These are phyloP conservation scores for Litchi chinensis DNA, from an alignment of 345 rosid genomes.

Conservation along the genomic window DNA sequence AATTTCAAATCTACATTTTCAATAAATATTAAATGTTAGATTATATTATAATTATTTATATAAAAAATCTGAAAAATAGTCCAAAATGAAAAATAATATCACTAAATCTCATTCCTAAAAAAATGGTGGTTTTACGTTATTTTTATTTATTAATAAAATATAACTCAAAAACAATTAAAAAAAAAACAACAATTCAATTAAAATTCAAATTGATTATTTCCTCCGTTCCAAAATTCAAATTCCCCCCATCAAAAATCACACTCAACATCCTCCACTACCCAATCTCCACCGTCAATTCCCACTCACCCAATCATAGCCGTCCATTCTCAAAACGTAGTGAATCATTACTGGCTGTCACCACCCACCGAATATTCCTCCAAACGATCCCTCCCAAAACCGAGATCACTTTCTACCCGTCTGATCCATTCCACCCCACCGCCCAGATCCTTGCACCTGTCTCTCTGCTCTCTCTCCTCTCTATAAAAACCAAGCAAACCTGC, in stretches of 20 bases:
- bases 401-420: background rate
- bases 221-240: background rate
- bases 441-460: background rate
- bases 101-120: too few relatives aligned
- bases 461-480: background rate
- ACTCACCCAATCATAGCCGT: background rate
- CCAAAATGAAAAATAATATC: too few relatives aligned
- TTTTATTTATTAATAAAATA: background rate
- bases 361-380: conserved; percentile 30
- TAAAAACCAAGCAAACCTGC: background rate
- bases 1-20: too few relatives aligned
- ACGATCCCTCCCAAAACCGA: background rate
- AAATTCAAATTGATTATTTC: background rate
- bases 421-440: background rate
- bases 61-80: too few relatives aligned
- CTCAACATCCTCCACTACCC: background rate
- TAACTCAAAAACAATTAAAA: background rate
- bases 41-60: too few relatives aligned
- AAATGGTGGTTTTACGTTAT: too few relatives aligned
- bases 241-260: background rate
- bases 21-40: too few relatives aligned
- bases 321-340: background rate
- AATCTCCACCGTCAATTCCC: background rate
- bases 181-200: background rate
- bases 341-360: background rate